A percentile compares a stretch with the other conserved stretches of the same genome.
Evolutionary conservation across 2,329 filamentous ascomycete genomes (phyloP).

Genomic region (Apiospora hydei): DNA sequence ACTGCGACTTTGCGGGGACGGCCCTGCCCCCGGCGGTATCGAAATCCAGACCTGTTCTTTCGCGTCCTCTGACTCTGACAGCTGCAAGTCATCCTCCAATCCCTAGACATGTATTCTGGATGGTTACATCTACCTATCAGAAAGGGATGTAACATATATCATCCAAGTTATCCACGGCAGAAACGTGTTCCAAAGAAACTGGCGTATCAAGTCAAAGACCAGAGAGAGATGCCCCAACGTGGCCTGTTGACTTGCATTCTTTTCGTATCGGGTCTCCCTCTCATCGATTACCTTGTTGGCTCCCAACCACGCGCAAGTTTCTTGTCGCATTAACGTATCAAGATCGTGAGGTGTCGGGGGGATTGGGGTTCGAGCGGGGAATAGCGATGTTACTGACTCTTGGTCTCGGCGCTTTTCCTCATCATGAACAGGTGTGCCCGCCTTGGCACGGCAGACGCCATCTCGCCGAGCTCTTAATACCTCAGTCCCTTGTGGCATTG

Average conservation of each 20-base stretch:
- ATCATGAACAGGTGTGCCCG: constrained; percentile 5
- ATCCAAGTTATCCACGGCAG: not conserved
- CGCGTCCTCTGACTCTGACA: not conserved
- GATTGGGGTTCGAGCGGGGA: constrained; percentile 17
- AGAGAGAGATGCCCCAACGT: not conserved
- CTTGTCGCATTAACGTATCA: constrained; percentile 12
- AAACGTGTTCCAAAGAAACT: not conserved
- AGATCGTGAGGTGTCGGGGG: not conserved
- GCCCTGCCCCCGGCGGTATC: not conserved
- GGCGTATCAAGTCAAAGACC: not conserved
- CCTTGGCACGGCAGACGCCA: constrained; percentile 1
- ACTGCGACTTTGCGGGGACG: constrained; percentile 1
- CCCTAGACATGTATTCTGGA: not conserved
- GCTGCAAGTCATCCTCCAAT: not conserved
- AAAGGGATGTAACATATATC: not conserved
- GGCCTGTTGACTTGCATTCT: not conserved
- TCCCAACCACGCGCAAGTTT: not conserved
- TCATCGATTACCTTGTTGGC: not conserved
- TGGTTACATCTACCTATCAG: not conserved
- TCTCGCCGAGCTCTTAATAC: not conserved
- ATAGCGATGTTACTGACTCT: not conserved
- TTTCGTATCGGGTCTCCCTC: not conserved
- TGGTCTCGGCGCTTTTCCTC: constrained; percentile 13
- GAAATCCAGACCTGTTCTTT: not conserved
- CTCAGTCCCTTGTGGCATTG: not conserved